Evolutionary conservation across 129 eudicot genomes (phyloP).

Genomic region (Silybum marianum): DNA sequence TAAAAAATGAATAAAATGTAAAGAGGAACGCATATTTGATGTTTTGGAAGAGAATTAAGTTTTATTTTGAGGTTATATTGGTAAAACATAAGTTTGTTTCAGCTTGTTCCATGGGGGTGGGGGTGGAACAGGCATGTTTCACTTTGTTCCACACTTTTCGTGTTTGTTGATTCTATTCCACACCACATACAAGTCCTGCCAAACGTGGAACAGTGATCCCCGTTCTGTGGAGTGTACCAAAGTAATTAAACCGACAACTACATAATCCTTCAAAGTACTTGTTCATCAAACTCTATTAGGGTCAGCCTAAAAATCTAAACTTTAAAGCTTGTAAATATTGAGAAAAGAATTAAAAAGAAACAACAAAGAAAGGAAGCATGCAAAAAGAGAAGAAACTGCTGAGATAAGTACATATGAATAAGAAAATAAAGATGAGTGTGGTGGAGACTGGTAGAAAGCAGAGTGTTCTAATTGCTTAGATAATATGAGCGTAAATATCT

Average conservation of each 20-base stretch:
- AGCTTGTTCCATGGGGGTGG: too few species aligned
- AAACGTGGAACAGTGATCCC: too few species aligned
- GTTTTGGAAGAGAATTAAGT: too few species aligned
- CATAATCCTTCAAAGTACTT: slow-evolving; percentile 7
- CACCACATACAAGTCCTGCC: too few species aligned
- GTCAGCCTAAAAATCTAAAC: not conserved
- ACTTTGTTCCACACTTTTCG: too few species aligned
- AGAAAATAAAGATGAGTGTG: not conserved
- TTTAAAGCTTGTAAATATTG: not conserved
- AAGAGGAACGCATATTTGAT: too few species aligned
- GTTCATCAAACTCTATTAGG: slow-evolving; percentile 3
- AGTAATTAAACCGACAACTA: not conserved
- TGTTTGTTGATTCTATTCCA: too few species aligned
- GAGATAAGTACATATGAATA: not conserved
- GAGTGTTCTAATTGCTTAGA: not conserved
- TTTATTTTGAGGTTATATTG: too few species aligned
- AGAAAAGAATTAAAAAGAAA: slow-evolving; percentile 11
- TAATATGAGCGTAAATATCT: not conserved
- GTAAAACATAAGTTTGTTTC: too few species aligned
- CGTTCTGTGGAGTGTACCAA: too few species aligned
- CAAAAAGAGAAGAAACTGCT: not conserved
- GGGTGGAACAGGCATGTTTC: too few species aligned
- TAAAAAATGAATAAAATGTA: too few species aligned
- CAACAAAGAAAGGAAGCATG: not conserved
- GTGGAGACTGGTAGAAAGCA: not conserved